A percentile compares a stretch with the other conserved stretches of the same genome.
Evolutionary conservation across 202 grass and related monocot species (phyloP).

Genomic region (Schoenoplectus tabernaemontani): DNA sequence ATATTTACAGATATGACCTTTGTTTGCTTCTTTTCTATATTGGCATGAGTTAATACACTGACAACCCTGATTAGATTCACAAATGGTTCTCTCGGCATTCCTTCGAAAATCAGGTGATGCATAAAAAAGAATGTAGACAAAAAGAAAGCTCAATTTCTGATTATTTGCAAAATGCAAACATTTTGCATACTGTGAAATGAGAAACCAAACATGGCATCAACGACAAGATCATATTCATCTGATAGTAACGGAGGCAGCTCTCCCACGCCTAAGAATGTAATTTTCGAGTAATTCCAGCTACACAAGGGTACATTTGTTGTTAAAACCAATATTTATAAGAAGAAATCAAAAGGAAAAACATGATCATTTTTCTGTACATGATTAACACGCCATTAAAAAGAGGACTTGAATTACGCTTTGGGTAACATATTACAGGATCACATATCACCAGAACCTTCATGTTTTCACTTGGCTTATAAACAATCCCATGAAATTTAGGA

Average conservation of each 20-base stretch:
- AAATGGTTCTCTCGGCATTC: slow-evolving; percentile 68
- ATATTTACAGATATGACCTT: slow-evolving; percentile 81
- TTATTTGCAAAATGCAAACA: not conserved
- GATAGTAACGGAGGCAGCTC: slow-evolving; percentile 48
- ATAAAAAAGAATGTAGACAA: not conserved
- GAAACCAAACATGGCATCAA: slow-evolving; percentile 96
- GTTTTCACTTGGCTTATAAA: slow-evolving; percentile 54
- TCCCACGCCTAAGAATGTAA: slow-evolving; percentile 52
- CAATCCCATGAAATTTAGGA: not conserved
- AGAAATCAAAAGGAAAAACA: not conserved
- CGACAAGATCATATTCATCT: slow-evolving; percentile 53
- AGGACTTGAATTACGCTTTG: slow-evolving; percentile 60
- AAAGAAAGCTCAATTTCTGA: slow-evolving; percentile 1
- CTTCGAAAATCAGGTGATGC: slow-evolving; percentile 21
- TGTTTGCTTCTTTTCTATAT: slow-evolving; percentile 28
- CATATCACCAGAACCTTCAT: slow-evolving; percentile 51
- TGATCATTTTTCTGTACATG: slow-evolving; percentile 29
- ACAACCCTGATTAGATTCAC: slow-evolving; percentile 66
- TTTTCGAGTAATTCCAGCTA: slow-evolving; percentile 59
- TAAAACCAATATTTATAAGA: not conserved
- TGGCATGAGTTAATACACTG: slow-evolving; percentile 32
- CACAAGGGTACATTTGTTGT: slow-evolving; percentile 8
- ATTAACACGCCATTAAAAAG: slow-evolving; percentile 71
- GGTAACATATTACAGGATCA: slow-evolving; percentile 63
- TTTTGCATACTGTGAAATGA: slow-evolving; percentile 66